A percentile compares a stretch with the other conserved stretches of the same genome.
Conservation (phyloP, 208 protist species). For the Acanthamoeba royreba region DNA sequence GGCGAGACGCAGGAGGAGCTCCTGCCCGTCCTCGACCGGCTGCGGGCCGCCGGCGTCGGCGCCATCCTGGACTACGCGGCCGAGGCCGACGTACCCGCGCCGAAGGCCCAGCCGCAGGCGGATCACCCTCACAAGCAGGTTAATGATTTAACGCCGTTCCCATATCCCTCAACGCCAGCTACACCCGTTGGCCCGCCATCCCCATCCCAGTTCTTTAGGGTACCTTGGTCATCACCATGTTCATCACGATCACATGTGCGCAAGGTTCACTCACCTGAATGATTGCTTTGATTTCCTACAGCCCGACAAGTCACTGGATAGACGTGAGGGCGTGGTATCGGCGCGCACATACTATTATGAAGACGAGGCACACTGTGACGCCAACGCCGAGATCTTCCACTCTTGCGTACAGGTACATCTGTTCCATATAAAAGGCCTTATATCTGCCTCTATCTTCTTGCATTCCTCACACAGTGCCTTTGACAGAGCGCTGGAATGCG, state of each 20-base stretch:
- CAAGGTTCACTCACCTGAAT: slow-evolving; percentile 65
- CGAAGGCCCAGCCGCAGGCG: too few relatives aligned
- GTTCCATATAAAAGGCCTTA: too few relatives aligned
- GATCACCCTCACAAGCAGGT: background rate
- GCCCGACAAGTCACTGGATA: slow-evolving; percentile 47
- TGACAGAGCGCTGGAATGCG: slow-evolving; percentile 73
- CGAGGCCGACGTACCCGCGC: too few relatives aligned
- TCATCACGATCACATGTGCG: background rate
- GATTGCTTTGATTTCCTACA: slow-evolving; percentile 63
- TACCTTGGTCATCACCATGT: background rate
- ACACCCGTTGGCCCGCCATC: background rate
- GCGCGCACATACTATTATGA: slow-evolving; percentile 76
- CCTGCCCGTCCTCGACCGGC: too few relatives aligned
- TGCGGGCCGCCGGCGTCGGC: too few relatives aligned
- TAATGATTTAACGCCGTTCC: background rate
- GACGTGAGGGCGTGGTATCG: slow-evolving; percentile 21
- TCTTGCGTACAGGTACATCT: slow-evolving; percentile 87
- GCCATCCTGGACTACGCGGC: too few relatives aligned
- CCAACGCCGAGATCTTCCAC: slow-evolving; percentile 91
- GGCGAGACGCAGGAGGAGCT: too few relatives aligned
- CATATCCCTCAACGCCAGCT: background rate
- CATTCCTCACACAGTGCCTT: background rate
- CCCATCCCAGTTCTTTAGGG: slow-evolving; percentile 58
- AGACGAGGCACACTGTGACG: slow-evolving; percentile 77
- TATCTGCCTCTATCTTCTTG: background rate